phyloP scores from a whole-genome alignment of 495 filamentous ascomycete genomes.

The Penicillium coffeae region DNA sequence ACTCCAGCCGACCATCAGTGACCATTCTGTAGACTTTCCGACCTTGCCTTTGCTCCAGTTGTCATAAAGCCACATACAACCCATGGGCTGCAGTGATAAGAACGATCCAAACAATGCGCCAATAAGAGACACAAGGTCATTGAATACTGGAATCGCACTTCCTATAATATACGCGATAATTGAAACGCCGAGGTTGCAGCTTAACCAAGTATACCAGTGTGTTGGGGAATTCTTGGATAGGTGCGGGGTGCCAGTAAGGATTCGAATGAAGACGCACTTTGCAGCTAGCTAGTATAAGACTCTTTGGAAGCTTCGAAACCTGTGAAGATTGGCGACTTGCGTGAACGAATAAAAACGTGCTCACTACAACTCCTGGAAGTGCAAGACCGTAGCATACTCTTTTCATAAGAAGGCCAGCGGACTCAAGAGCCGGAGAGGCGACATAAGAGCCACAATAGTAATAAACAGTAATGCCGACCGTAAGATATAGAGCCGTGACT shows the following conservation, averaged over 20 bases:
- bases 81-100: constrained; percentile 44
- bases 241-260: constrained; percentile 48
- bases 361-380: constrained; percentile 46
- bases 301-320: too few relatives aligned
- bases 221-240: constrained; percentile 54
- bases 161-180: constrained; percentile 65
- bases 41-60: too few relatives aligned
- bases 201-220: constrained; percentile 57
- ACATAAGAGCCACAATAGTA: constrained; percentile 62
- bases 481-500: constrained; percentile 56
- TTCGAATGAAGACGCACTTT: constrained; percentile 60
- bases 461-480: constrained; percentile 65
- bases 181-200: constrained; percentile 50
- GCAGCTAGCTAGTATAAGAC: constrained; percentile 29
- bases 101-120: constrained; percentile 54
- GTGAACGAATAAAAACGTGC: constrained; percentile 24
- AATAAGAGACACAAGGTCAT: constrained; percentile 55
- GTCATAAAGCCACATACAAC: constrained; percentile 44
- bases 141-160: constrained; percentile 67
- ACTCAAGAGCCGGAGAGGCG: constrained; percentile 61
- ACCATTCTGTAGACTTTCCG: too few relatives aligned
- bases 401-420: constrained; percentile 53
- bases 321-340: constrained; percentile 46
- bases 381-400: constrained; percentile 70
- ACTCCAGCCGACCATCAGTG: too few relatives aligned